A percentile compares a stretch with the other conserved stretches of the same genome.
Conservation (phyloP, 805 yeast species). For the Ogataea naganishii region DNA sequence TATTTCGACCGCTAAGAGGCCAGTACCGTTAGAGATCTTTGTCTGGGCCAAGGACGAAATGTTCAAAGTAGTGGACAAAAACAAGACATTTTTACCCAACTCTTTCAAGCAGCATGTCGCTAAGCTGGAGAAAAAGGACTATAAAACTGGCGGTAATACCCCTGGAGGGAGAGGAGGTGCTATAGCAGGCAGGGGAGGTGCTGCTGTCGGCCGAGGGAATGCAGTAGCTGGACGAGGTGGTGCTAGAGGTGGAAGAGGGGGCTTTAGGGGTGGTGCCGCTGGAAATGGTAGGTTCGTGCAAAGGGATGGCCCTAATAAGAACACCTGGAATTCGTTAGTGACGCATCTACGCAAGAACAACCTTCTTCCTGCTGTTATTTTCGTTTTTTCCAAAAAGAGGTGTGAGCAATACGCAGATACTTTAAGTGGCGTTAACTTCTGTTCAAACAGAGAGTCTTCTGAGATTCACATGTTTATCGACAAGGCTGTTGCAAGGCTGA, state of each 20-base stretch:
- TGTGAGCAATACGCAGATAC: constrained; percentile 91
- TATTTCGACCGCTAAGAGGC: constrained; percentile 92
- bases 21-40: constrained; percentile 86
- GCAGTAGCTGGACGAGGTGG: constrained; percentile 21
- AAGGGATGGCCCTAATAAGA: constrained; percentile 67
- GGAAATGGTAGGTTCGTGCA: constrained; percentile 28
- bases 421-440: constrained; percentile 64
- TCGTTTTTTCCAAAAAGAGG: constrained; percentile 87
- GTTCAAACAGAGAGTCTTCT: constrained; percentile 77
- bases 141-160: constrained; percentile 17
- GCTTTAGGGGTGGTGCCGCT: constrained; percentile 15
- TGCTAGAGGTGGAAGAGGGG: constrained; percentile 18
- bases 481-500: constrained; percentile 76
- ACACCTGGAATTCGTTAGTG: constrained; percentile 68
- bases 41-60: constrained; percentile 75
- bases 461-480: constrained; percentile 93
- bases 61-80: constrained; percentile 65
- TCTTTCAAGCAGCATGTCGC: constrained; percentile 58
- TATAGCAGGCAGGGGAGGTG: constrained; percentile 26
- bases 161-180: constrained; percentile 25
- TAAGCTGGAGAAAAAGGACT: constrained; percentile 37
- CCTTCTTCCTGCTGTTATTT: constrained; percentile 85
- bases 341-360: constrained; percentile 58
- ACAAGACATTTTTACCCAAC: constrained; percentile 56
- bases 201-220: constrained; percentile 20